These are phyloP conservation scores for Dunaliella salina DNA, from an alignment of 163 green algal genomes.

Conservation along the genomic window DNA sequence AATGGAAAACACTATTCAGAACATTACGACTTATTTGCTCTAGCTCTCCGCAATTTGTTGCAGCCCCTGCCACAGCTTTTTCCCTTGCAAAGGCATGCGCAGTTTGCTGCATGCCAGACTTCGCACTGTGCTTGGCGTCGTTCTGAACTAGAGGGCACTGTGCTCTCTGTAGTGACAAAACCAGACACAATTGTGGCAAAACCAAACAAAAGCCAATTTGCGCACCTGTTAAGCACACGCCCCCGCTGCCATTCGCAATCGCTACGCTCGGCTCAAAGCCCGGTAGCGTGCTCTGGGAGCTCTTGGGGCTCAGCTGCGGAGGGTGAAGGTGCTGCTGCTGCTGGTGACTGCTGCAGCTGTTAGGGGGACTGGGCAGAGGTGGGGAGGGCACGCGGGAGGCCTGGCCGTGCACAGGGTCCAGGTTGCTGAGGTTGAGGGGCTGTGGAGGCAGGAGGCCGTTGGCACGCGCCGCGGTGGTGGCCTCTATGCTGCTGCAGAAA, in stretches of 20 bases:
- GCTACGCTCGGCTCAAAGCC: no score
- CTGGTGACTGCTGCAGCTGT: not conserved
- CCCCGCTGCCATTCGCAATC: not conserved
- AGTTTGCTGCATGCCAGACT: no score
- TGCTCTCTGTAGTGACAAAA: no score
- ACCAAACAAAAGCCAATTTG: not conserved
- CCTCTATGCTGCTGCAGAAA: not conserved
- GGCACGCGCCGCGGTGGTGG: no score
- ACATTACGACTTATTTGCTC: no score
- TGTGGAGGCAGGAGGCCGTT: not conserved
- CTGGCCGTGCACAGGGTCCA: not conserved
- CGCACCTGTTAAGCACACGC: not conserved
- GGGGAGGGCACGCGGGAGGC: not conserved
- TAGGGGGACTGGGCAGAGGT: not conserved
- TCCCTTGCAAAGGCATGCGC: no score
- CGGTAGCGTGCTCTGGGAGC: not conserved
- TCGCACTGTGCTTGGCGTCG: no score
- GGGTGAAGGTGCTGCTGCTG: no score
- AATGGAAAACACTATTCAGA: no score
- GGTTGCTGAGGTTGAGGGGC: not conserved
- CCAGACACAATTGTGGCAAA: not conserved
- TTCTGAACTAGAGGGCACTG: no score
- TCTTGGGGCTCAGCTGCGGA: not conserved
- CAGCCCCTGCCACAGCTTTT: no score
- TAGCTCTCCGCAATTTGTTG: no score